These are phyloP conservation scores for Limnanthes douglasii DNA, from an alignment of 345 rosid genomes.

Conservation along the genomic window DNA sequence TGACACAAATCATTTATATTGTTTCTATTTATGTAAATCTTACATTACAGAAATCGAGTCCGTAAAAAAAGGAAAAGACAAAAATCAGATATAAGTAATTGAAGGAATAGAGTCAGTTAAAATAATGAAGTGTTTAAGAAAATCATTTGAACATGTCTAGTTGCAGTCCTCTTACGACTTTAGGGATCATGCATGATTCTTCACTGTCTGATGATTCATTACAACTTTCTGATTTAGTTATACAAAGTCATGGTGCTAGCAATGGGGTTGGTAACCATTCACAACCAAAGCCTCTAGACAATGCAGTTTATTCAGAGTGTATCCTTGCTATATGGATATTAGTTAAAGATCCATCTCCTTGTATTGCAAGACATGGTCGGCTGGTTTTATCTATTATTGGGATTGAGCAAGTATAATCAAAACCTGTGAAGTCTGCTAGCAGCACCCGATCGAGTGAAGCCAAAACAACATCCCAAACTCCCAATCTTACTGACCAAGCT, in stretches of 20 bases:
- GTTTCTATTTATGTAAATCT: no score
- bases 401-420: slow-evolving; percentile 61
- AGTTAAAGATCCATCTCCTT: slow-evolving; percentile 89
- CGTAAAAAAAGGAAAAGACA: no score
- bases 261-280: slow-evolving; percentile 52
- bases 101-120: no score
- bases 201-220: slow-evolving; percentile 84
- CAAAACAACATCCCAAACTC: slow-evolving; percentile 25
- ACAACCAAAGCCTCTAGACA: slow-evolving; percentile 55
- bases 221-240: slow-evolving; percentile 70
- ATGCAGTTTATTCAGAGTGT: slow-evolving; percentile 50
- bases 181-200: slow-evolving; percentile 67
- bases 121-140: no score
- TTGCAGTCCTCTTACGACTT: slow-evolving; percentile 62
- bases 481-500: slow-evolving; percentile 41
- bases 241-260: slow-evolving; percentile 44
- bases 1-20: no score
- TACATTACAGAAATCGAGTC: no score
- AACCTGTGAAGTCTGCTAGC: slow-evolving; percentile 30
- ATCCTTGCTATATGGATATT: slow-evolving; percentile 62
- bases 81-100: no score
- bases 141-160: no score
- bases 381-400: slow-evolving; percentile 63
- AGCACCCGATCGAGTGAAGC: slow-evolving; percentile 31
- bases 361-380: slow-evolving; percentile 55